phyloP scores from a whole-genome alignment of 768 basidiomycete genomes.

The Boletus sp. region DNA sequence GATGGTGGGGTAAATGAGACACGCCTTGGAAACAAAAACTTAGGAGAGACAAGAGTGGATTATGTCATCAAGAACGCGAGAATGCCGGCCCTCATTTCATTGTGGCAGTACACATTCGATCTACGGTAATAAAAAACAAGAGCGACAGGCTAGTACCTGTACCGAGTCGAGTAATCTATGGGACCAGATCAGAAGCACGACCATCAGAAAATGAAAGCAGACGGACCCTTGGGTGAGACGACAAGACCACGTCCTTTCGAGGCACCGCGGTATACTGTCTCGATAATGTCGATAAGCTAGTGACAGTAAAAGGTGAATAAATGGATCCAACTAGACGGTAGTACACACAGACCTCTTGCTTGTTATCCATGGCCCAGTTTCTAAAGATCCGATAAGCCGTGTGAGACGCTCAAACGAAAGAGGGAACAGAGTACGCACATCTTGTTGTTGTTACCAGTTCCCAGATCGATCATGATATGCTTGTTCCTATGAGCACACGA shows the following conservation, averaged over 20 bases:
- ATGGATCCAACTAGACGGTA: not conserved
- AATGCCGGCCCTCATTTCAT: constrained; percentile 23
- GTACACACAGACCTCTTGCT: constrained; percentile 75
- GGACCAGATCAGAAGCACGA: not conserved
- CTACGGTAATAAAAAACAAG: not conserved
- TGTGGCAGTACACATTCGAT: not conserved
- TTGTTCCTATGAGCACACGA: constrained; percentile 64
- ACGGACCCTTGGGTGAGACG: constrained; percentile 89
- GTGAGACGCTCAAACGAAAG: not conserved
- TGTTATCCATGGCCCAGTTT: constrained; percentile 99
- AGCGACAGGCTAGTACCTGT: constrained; percentile 52
- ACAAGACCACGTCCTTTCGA: constrained; percentile 98
- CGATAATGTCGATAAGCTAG: constrained; percentile 95
- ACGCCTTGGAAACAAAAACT: not conserved
- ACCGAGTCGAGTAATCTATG: constrained; percentile 78
- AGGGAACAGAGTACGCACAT: constrained; percentile 57
- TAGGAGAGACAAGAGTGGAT: constrained; percentile 5
- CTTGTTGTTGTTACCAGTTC: constrained; percentile 99
- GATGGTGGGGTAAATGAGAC: too few species aligned
- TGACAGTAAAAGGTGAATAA: not conserved
- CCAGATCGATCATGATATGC: constrained; percentile 99
- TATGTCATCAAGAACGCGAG: constrained; percentile 31
- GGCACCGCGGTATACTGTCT: constrained; percentile 97
- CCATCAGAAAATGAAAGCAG: rapidly evolving
- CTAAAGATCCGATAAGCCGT: constrained; percentile 39